Evolutionary conservation across 2,329 filamentous ascomycete genomes (phyloP).

Genomic region (Venturia effusa): DNA sequence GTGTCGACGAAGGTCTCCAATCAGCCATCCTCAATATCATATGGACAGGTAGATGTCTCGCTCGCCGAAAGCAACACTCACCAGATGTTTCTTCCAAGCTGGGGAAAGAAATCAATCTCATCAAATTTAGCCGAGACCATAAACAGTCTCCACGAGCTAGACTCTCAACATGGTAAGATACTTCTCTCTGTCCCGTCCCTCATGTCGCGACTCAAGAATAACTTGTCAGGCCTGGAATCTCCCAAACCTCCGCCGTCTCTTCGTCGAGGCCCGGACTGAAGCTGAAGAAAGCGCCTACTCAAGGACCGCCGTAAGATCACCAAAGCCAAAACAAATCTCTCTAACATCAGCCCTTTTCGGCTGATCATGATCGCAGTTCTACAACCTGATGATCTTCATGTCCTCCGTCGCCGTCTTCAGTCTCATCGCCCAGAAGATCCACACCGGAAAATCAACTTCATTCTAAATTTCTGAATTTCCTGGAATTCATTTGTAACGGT

Average conservation of each 20-base stretch:
- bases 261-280: constrained; percentile 87
- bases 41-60: too few relatives aligned
- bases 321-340: not conserved
- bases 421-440: constrained; percentile 79
- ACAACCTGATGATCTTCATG: constrained; percentile 94
- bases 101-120: too few relatives aligned
- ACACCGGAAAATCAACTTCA: constrained; percentile 15
- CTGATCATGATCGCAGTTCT: constrained; percentile 65
- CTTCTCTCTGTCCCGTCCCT: constrained; percentile 45
- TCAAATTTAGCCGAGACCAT: too few relatives aligned
- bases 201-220: constrained; percentile 63
- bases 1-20: too few relatives aligned
- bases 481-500: too few relatives aligned
- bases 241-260: constrained; percentile 89
- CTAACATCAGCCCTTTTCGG: too few relatives aligned
- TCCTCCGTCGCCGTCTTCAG: constrained; percentile 93
- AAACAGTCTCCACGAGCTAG: too few relatives aligned
- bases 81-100: too few relatives aligned
- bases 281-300: constrained; percentile 93
- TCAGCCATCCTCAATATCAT: not conserved
- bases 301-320: constrained; percentile 63
- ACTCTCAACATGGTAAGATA: not conserved
- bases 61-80: too few relatives aligned
- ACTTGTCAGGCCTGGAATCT: constrained; percentile 57
- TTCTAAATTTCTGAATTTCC: not conserved